Percentiles rank a stretch among this genome's conserved stretches.
Conservation (phyloP, 1,284 basidiomycete genomes). For the Pterula multifida region DNA sequence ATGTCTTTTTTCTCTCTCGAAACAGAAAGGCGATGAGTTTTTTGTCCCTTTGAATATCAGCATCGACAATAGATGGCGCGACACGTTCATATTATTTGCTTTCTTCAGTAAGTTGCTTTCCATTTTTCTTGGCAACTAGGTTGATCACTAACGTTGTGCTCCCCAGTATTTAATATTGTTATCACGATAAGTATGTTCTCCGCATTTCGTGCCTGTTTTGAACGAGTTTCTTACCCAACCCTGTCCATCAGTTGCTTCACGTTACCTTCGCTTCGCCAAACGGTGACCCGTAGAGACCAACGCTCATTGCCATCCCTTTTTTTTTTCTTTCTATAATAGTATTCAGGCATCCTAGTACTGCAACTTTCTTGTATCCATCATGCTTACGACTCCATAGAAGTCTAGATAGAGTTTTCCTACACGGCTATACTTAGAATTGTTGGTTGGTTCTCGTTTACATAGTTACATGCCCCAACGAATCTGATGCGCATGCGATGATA, state of each 20-base stretch:
- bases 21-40: constrained; percentile 52
- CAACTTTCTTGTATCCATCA: too few species aligned
- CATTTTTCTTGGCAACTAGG: constrained; percentile 12
- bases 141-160: constrained; percentile 4
- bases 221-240: constrained; percentile 8
- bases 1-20: constrained; percentile 12
- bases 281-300: constrained; percentile 22
- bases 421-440: too few species aligned
- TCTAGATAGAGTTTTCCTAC: too few species aligned
- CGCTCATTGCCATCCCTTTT: neutral
- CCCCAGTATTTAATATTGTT: constrained; percentile 58
- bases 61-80: constrained; percentile 59
- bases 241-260: constrained; percentile 45
- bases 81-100: constrained; percentile 59
- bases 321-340: neutral
- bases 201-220: neutral
- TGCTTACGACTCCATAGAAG: too few species aligned
- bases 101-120: constrained; percentile 49
- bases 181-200: constrained; percentile 53
- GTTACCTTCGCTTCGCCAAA: constrained; percentile 62
- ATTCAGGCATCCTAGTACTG: too few species aligned
- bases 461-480: too few species aligned
- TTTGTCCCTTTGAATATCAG: constrained; percentile 57
- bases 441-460: too few species aligned
- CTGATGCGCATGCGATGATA: too few species aligned